Conservation (phyloP, 768 basidiomycete genomes). For the Russula virescens region DNA sequence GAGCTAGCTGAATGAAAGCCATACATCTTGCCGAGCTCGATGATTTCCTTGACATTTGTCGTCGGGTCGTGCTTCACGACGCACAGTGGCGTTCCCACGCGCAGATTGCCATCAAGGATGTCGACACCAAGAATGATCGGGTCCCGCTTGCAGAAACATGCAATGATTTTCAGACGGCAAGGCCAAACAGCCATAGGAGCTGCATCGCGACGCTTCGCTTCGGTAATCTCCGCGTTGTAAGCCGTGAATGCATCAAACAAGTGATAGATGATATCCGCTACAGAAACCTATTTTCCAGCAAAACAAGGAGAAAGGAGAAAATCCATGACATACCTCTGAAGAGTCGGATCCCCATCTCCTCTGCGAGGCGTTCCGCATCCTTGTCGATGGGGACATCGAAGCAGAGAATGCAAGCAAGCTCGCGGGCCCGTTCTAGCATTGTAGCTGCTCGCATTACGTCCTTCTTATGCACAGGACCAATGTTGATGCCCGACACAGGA, state of each 20-base stretch:
- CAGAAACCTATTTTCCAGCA: constrained; percentile 2
- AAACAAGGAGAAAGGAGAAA: not conserved
- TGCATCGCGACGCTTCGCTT: constrained; percentile 88
- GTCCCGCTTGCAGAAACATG: constrained; percentile 94
- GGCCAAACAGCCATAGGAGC: constrained; percentile 97
- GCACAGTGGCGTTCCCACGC: constrained; percentile 90
- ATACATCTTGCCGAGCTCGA: constrained; percentile 92
- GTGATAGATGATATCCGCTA: constrained; percentile 98
- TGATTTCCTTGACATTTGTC: constrained; percentile 86
- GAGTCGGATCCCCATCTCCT: constrained; percentile 88
- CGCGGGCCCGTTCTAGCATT: constrained; percentile 95
- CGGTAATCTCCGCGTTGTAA: constrained; percentile 86
- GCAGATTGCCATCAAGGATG: constrained; percentile 86
- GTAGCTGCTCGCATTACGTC: constrained; percentile 89
- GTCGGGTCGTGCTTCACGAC: constrained; percentile 88
- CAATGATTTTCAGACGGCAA: constrained; percentile 85
- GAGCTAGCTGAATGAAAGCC: constrained; percentile 27
- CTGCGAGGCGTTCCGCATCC: constrained; percentile 86
- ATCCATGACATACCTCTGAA: constrained; percentile 69
- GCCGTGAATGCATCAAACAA: constrained; percentile 94
- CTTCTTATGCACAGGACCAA: constrained; percentile 94
- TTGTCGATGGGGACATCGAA: constrained; percentile 95
- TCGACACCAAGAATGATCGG: constrained; percentile 97
- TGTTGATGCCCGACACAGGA: constrained; percentile 95
- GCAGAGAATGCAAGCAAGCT: constrained; percentile 90